Evolutionary conservation across 2,329 filamentous ascomycete genomes (phyloP), one percentile per base, ranked within the genome.

Genomic region (Epichloe brachyelytri): DNA sequence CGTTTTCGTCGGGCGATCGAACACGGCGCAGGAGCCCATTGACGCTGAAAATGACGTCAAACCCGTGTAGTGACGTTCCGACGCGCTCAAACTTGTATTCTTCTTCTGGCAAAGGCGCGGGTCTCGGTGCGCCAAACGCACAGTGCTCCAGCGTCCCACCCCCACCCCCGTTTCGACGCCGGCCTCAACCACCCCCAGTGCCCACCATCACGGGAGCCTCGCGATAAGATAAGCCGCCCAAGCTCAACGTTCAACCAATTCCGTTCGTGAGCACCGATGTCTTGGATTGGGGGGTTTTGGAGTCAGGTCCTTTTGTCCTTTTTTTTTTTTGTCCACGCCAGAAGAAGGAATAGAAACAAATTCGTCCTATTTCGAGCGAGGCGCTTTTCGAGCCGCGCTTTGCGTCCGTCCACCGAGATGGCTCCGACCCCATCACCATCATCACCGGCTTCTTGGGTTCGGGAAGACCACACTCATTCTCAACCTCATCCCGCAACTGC

Each of bases 381-480:
- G 14, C 14, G 14, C 7, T 3, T 30, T 30, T 10, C 8, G 26
- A 30, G 26, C 26, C 26, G 14, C 36, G 36, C 12, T 38, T 38
- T 26, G 22, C 22, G 22, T 26, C 3, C 36, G 36, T 38, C 36
- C 33, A 11, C 14, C 34, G 10, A 41, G 2, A 84, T 84, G 79
- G 67, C 79, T 7, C 82, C 85, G 1, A 93, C 89, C 58, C 90
- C 4, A 86, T 96, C 65, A 97, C 91, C 45, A 94, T 98, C 63
- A 76, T 98, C 49, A 98, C 93, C 5, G 93, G 93, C 65, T 98
- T 97, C 70, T 80, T 97, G 15, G 93, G 93, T 63, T 91, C 88
- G 8, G 93, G 53, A 97, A 97, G 72, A 98, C 93, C 2, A 97
- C 93, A 2, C 77, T 98, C 53, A 89, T 98, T 57, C 83, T 98